These are phyloP conservation scores for Prunus davidiana DNA, from an alignment of 306 rosid species.

Conservation along the genomic window DNA sequence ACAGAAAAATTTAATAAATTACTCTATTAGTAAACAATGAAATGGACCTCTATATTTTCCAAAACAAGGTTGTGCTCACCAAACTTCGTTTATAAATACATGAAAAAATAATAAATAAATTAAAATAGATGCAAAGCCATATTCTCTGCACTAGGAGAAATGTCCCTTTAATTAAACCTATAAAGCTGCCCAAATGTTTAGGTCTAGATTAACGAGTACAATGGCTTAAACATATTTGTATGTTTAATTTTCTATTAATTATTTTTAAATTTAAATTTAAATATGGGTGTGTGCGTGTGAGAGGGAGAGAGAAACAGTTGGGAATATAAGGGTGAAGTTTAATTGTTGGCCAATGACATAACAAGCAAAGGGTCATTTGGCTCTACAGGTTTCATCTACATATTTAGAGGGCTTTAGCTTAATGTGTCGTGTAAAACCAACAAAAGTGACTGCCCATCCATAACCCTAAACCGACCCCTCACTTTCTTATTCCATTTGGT, in stretches of 20 bases:
- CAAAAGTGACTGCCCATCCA: slow-evolving; percentile 99
- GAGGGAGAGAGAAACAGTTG: slow-evolving; percentile 11
- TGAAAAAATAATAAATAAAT: slow-evolving; percentile 12
- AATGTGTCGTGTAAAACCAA: slow-evolving; percentile 94
- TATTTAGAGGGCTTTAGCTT: slow-evolving; percentile 24
- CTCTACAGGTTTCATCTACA: slow-evolving; percentile 10
- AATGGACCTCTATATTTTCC: slow-evolving; percentile 3
- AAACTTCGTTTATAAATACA: not conserved
- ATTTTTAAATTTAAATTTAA: not conserved
- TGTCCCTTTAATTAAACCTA: slow-evolving; percentile 56
- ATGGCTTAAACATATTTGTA: slow-evolving; percentile 8
- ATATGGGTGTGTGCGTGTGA: not conserved
- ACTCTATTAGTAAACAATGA: slow-evolving; percentile 1
- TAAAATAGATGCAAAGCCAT: slow-evolving; percentile 1
- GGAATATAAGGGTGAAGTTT: slow-evolving; percentile 20
- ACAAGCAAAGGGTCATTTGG: slow-evolving; percentile 19
- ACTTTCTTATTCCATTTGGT: slow-evolving; percentile 29
- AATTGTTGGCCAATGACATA: slow-evolving; percentile 21
- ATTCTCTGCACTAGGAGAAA: slow-evolving; percentile 47
- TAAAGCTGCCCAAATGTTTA: slow-evolving; percentile 35
- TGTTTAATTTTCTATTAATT: not conserved
- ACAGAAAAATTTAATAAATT: slow-evolving; percentile 17
- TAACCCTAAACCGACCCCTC: slow-evolving; percentile 91
- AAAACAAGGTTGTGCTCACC: not conserved
- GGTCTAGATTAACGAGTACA: slow-evolving; percentile 31